These are phyloP conservation scores for Globisporangium spiculum DNA, from an alignment of 352 stramenopile species.

Conservation along the genomic window DNA sequence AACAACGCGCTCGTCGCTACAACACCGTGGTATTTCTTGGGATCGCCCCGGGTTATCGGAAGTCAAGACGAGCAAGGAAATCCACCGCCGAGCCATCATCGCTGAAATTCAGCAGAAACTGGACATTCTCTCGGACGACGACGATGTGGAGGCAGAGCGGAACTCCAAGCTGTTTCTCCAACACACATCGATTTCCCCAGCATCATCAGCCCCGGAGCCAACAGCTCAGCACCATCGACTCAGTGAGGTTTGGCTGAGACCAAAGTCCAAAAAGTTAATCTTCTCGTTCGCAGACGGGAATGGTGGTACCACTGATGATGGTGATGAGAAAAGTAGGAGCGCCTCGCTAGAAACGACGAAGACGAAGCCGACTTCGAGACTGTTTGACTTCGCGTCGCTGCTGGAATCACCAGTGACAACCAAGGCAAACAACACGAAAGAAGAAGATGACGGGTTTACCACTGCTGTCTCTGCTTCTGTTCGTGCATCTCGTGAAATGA, in stretches of 20 bases:
- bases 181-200: slow-evolving; percentile 28
- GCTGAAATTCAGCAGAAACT: slow-evolving; percentile 50
- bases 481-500: neutral
- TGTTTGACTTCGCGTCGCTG: slow-evolving; percentile 66
- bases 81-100: slow-evolving; percentile 35
- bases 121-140: slow-evolving; percentile 36
- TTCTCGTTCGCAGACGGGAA: slow-evolving; percentile 25
- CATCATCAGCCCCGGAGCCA: neutral
- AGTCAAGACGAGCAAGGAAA: slow-evolving; percentile 10
- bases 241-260: too few relatives aligned
- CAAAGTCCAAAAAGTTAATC: slow-evolving; percentile 17
- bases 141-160: slow-evolving; percentile 29
- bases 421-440: neutral
- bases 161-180: slow-evolving; percentile 39
- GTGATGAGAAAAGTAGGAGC: neutral
- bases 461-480: neutral
- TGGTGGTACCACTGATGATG: neutral
- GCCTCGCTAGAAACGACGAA: neutral
- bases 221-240: neutral
- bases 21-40: neutral
- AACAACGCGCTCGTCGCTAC: neutral
- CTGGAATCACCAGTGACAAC: slow-evolving; percentile 14
- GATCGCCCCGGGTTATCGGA: neutral
- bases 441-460: neutral
- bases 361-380: neutral